Evolutionary conservation across 2,329 filamentous ascomycete genomes (phyloP).

Genomic region (Teratosphaeria zuluensis): DNA sequence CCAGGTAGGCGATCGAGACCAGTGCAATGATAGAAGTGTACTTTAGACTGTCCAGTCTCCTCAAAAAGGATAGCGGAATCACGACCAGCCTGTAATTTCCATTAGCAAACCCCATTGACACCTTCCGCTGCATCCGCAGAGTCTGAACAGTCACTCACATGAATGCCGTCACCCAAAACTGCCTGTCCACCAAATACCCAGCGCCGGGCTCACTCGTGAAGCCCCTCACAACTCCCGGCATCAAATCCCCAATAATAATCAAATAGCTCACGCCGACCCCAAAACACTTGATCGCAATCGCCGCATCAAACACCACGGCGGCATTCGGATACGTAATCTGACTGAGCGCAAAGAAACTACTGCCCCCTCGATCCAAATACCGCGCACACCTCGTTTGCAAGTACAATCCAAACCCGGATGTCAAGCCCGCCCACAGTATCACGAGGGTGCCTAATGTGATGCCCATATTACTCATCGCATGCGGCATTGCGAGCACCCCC

Average conservation of each 20-base stretch:
- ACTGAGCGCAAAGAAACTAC: slow-evolving; percentile 93
- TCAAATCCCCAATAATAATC: slow-evolving; percentile 96
- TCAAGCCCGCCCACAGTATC: slow-evolving; percentile 83
- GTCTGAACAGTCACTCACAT: slow-evolving; percentile 50
- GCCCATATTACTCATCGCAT: slow-evolving; percentile 90
- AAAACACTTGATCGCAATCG: slow-evolving; percentile 96
- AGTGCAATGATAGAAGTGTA: slow-evolving; percentile 91
- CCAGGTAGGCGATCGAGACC: slow-evolving; percentile 86
- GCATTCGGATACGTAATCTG: slow-evolving; percentile 96
- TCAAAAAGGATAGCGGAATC: slow-evolving; percentile 86
- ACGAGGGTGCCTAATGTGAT: slow-evolving; percentile 74
- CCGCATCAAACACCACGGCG: slow-evolving; percentile 86
- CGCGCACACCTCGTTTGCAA: slow-evolving; percentile 86
- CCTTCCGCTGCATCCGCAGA: background rate
- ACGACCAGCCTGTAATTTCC: slow-evolving; percentile 60
- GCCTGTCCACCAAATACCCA: slow-evolving; percentile 73
- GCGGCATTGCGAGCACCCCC: slow-evolving; percentile 90
- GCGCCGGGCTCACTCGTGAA: slow-evolving; percentile 55
- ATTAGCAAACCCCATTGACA: background rate
- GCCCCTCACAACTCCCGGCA: slow-evolving; percentile 85
- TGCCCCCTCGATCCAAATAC: slow-evolving; percentile 79
- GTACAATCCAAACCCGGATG: slow-evolving; percentile 86
- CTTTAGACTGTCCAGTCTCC: slow-evolving; percentile 87
- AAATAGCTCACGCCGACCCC: slow-evolving; percentile 95
- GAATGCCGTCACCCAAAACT: slow-evolving; percentile 97